Percentiles rank a stretch among this genome's conserved stretches.
Conservation (phyloP, 305 asterid genomes). For the Lippia alba region DNA sequence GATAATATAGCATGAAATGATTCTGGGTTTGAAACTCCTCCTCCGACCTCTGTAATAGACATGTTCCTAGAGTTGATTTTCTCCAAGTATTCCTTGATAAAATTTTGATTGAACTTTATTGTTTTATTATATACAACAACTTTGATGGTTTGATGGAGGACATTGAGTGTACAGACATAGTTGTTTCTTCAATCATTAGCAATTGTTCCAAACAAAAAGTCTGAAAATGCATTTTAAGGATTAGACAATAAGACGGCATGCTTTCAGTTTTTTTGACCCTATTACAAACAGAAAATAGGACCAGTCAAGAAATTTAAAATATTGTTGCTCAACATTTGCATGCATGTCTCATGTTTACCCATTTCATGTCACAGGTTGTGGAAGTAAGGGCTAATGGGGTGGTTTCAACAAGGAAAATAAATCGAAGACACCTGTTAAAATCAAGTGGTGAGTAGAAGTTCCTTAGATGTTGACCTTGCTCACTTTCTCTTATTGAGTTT, state of each 20-base stretch:
- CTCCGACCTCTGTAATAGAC: background rate
- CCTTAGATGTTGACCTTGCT: constrained; percentile 16
- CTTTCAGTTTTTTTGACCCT: constrained; percentile 15
- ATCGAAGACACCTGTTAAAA: constrained; percentile 78
- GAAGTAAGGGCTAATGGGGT: constrained; percentile 79
- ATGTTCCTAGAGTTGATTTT: too few species aligned
- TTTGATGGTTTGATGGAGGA: background rate
- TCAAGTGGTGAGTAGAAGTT: constrained; percentile 75
- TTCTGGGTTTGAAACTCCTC: background rate
- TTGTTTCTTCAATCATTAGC: background rate
- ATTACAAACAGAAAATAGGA: background rate
- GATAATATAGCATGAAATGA: background rate
- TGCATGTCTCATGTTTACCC: constrained; percentile 23
- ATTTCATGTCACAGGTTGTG: constrained; percentile 68
- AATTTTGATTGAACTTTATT: background rate
- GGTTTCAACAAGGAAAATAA: constrained; percentile 83
- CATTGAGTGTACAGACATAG: background rate
- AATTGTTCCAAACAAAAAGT: constrained; percentile 1
- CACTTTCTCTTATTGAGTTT: constrained; percentile 16
- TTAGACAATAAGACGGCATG: background rate
- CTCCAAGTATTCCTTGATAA: too few species aligned
- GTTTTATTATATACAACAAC: background rate
- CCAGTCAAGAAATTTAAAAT: constrained; percentile 14
- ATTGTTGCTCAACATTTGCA: constrained; percentile 21
- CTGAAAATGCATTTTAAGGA: background rate